A percentile compares a stretch with the other conserved stretches of the same genome.
phyloP scores from a whole-genome alignment of 371 early-diverging fungal species.

The Scutellospora calospora region DNA sequence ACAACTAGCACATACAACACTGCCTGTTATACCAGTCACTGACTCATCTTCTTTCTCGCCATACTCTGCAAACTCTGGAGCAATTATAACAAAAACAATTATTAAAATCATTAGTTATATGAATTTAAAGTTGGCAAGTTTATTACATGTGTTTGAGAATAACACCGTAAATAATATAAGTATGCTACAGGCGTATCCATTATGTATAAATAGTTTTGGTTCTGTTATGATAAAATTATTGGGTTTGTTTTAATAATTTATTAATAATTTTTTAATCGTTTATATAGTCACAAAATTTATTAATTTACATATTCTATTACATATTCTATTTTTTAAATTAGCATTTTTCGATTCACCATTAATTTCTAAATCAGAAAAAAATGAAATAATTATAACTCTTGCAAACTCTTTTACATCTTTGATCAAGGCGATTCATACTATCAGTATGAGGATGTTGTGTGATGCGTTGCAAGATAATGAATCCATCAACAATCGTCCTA shows the following conservation, averaged over 20 bases:
- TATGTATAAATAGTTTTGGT: constrained; percentile 11
- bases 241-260: neutral
- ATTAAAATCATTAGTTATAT: constrained; percentile 24
- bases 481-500: too few species aligned
- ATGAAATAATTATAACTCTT: neutral
- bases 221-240: neutral
- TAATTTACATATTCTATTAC: too few species aligned
- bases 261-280: neutral
- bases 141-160: neutral
- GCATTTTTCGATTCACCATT: constrained; percentile 16
- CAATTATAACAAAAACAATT: neutral
- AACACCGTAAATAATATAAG: neutral
- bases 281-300: neutral
- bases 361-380: neutral
- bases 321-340: neutral
- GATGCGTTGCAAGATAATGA: constrained; percentile 1
- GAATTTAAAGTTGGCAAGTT: constrained; percentile 8
- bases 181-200: neutral
- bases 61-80: neutral
- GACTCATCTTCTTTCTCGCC: neutral
- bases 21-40: too few species aligned
- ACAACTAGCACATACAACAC: neutral
- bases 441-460: neutral
- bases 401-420: constrained; percentile 1
- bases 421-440: neutral